These are phyloP conservation scores for Penicillium arizonense DNA, from an alignment of 495 filamentous ascomycete genomes.

Conservation along the genomic window DNA sequence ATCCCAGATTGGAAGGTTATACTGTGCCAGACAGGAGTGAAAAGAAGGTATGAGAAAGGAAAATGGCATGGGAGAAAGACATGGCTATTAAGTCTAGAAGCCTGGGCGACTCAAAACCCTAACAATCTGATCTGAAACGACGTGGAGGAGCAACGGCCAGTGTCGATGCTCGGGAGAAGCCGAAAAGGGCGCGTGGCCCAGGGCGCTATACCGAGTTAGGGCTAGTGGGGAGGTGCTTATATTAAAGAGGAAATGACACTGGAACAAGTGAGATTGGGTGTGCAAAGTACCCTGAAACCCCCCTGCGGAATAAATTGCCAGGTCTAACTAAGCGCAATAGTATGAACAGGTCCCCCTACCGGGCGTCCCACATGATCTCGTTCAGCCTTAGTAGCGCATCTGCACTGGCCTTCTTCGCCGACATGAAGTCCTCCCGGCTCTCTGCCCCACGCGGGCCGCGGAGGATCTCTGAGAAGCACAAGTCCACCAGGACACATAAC, in stretches of 20 bases:
- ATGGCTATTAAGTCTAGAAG: neutral
- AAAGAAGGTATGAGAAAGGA: constrained; percentile 11
- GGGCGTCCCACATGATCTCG: constrained; percentile 73
- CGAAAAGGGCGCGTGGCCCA: constrained; percentile 12
- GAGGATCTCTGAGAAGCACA: constrained; percentile 82
- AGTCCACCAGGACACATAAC: constrained; percentile 76
- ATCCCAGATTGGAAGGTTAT: constrained; percentile 23
- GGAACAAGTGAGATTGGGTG: constrained; percentile 3
- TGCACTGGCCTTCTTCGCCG: constrained; percentile 71
- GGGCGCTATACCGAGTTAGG: constrained; percentile 7
- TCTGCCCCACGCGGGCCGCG: constrained; percentile 53
- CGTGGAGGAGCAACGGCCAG: constrained; percentile 18
- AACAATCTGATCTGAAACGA: constrained; percentile 31
- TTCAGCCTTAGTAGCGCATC: constrained; percentile 72
- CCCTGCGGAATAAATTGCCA: neutral
- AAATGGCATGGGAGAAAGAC: constrained; percentile 1
- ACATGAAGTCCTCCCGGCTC: constrained; percentile 69
- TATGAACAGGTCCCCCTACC: constrained; percentile 16
- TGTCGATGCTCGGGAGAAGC: constrained; percentile 15
- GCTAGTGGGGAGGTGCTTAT: constrained; percentile 16
- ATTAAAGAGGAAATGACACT: constrained; percentile 15
- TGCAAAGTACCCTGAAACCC: no score
- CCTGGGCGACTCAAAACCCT: neutral
- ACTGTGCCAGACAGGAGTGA: constrained; percentile 28
- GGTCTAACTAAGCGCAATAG: neutral